These are phyloP conservation scores for Pythium dissotocum DNA, from an alignment of 352 stramenopile species.

Conservation along the genomic window DNA sequence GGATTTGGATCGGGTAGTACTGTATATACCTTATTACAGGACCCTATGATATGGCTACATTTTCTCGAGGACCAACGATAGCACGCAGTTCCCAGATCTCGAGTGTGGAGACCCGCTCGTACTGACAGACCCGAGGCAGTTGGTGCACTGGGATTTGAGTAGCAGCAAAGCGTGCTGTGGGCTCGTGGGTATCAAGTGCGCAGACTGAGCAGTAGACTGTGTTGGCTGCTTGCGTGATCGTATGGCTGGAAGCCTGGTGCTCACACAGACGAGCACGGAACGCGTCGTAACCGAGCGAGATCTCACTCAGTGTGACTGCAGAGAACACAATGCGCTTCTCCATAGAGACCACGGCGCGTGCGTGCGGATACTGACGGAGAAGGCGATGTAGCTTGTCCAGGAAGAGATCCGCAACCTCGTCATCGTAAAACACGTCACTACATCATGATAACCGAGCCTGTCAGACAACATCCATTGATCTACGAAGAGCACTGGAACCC, in stretches of 20 bases:
- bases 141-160: conserved; percentile 20
- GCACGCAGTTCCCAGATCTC: conserved; percentile 49
- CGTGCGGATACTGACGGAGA: conserved; percentile 32
- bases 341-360: conserved; percentile 36
- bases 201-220: conserved; percentile 2
- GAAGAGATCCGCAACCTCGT: conserved; percentile 41
- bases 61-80: conserved; percentile 9
- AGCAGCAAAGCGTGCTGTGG: conserved; percentile 35
- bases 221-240: conserved; percentile 17
- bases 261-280: conserved; percentile 47
- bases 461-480: not conserved
- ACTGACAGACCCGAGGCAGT: conserved; percentile 42
- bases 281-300: conserved; percentile 57
- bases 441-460: too few relatives aligned
- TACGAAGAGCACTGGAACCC: not conserved
- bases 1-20: conserved; percentile 7
- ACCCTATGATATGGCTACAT: conserved; percentile 19
- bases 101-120: conserved; percentile 48
- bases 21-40: conserved; percentile 5
- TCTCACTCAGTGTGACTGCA: conserved; percentile 38
- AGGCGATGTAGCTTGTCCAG: conserved; percentile 39
- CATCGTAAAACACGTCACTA: conserved; percentile 76
- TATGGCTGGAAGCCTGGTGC: conserved; percentile 15
- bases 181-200: conserved; percentile 9
- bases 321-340: conserved; percentile 69